Conservation (phyloP, 1,284 basidiomycete genomes). For the Fereydounia khargensis region DNA sequence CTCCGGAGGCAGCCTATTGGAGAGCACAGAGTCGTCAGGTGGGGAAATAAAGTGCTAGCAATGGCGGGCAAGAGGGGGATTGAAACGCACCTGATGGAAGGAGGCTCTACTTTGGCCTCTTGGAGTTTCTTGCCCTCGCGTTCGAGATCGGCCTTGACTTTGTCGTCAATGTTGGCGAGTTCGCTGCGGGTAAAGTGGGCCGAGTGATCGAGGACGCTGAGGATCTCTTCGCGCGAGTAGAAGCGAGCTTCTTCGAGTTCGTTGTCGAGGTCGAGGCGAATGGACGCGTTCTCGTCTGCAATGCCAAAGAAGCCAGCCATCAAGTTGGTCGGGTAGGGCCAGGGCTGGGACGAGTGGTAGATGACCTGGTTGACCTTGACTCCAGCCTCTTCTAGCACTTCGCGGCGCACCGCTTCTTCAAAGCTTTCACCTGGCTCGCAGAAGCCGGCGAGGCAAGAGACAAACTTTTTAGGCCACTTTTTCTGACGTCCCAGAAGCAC, state of each 20-base stretch:
- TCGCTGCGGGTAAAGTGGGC: slow-evolving; percentile 64
- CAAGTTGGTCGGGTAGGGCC: slow-evolving; percentile 73
- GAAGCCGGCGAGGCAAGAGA: slow-evolving; percentile 54
- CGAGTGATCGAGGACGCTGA: slow-evolving; percentile 63
- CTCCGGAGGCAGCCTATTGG: slow-evolving; percentile 33
- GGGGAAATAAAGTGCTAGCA: neutral
- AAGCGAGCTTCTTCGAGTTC: slow-evolving; percentile 92
- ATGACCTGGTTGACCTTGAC: slow-evolving; percentile 76
- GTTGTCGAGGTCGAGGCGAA: slow-evolving; percentile 87
- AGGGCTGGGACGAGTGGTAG: slow-evolving; percentile 83
- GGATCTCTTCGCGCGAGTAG: slow-evolving; percentile 75
- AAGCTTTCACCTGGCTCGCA: slow-evolving; percentile 64
- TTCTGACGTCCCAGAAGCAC: slow-evolving; percentile 79
- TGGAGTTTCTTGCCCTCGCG: slow-evolving; percentile 56
- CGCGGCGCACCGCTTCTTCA: slow-evolving; percentile 87
- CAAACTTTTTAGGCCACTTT: slow-evolving; percentile 61
- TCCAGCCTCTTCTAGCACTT: slow-evolving; percentile 93
- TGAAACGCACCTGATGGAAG: neutral
- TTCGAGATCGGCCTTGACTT: slow-evolving; percentile 40
- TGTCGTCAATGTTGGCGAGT: slow-evolving; percentile 64
- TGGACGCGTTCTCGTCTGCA: slow-evolving; percentile 61
- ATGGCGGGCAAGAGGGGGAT: neutral
- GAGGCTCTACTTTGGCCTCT: slow-evolving; percentile 1
- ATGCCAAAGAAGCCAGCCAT: slow-evolving; percentile 70
- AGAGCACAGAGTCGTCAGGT: neutral